Evolutionary conservation across 768 basidiomycete genomes (phyloP).

Genomic region (Atractiella rhizophila): DNA sequence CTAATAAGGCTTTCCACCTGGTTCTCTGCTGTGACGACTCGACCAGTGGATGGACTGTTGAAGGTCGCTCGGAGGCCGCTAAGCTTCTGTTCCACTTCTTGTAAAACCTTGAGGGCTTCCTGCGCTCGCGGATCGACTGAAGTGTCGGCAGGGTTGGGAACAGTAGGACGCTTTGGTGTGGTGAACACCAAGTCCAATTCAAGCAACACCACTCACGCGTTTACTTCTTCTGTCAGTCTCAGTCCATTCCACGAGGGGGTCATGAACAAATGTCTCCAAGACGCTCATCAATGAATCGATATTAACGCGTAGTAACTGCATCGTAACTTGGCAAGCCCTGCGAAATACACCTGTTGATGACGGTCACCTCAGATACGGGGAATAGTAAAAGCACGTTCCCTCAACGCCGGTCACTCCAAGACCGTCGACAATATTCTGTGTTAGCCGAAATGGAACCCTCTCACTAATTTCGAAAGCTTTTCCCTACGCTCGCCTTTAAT

Average conservation of each 20-base stretch:
- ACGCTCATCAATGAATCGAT: conserved; percentile 84
- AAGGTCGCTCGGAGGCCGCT: conserved; percentile 20
- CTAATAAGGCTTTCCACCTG: conserved; percentile 76
- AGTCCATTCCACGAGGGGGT: conserved; percentile 89
- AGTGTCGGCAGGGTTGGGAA: not conserved
- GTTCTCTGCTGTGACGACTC: conserved; percentile 47
- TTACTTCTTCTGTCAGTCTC: conserved; percentile 48
- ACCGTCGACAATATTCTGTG: conserved; percentile 75
- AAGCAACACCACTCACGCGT: conserved; percentile 4
- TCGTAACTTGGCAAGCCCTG: conserved; percentile 65
- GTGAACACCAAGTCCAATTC: not conserved
- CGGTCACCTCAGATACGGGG: not conserved
- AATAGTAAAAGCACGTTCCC: conserved; percentile 26
- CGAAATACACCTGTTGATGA: conserved; percentile 48
- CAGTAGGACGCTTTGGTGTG: not conserved
- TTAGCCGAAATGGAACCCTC: conserved; percentile 76
- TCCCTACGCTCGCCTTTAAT: conserved; percentile 36
- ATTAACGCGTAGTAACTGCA: conserved; percentile 65
- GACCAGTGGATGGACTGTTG: conserved; percentile 15
- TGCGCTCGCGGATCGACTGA: not conserved
- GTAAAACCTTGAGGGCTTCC: conserved; percentile 34
- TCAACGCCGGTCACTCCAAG: conserved; percentile 81
- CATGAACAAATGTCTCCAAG: conserved; percentile 85
- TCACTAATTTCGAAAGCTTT: conserved; percentile 69
- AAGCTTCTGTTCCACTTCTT: conserved; percentile 61